Evolutionary conservation across 345 rosid genomes (phyloP), one percentile per base, ranked within the genome.

Genomic region (Eucalyptus guilfoylei): DNA sequence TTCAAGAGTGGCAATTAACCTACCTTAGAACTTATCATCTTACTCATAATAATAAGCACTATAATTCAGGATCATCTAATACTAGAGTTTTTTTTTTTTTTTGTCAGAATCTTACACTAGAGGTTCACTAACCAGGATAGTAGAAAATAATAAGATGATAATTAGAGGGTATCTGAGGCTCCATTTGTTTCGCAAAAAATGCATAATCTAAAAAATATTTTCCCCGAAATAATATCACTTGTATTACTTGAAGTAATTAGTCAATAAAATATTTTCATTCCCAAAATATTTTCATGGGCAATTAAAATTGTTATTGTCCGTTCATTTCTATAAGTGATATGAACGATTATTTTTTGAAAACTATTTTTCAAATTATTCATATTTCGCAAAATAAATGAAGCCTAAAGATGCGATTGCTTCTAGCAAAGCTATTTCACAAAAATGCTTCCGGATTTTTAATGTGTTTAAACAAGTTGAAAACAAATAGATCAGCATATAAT

Each of bases 401-500:
- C 24, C 2, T 19, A 54, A 54, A 54, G 26, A 15, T 64, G 76
- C 0, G 9, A 28, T 62, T 4, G 3, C 32, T 62, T 62, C 17
- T 3, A 8, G 1, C 19, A n/a, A n/a, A n/a, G 37, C 37, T 64
- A n/a, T 64, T 30, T 64, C 4, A 64, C 5, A 1, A 1, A 64
- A 64, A 64, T 64, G 37, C 37, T 64, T 64, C 4, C 1, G 0
- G 3, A n/a, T 30, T 30, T n/a, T 14, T 60, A 11, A 28, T 60
- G 16, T 28, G 69, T 60, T 60, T 60, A 30, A 30, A 60, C 69
- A 60, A 0, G 9, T 60, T 60, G 69, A 60, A 60, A 60, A 60
- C 2, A 8, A 60, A n/a, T 16, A 0, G 17, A 64, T 64, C 34
- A 64, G 2, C 37, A 0, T 1, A 30, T 12, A 62, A 13, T 30